These are phyloP conservation scores for Alternaria arbusti DNA, from an alignment of 2,329 filamentous ascomycete genomes.

Conservation along the genomic window DNA sequence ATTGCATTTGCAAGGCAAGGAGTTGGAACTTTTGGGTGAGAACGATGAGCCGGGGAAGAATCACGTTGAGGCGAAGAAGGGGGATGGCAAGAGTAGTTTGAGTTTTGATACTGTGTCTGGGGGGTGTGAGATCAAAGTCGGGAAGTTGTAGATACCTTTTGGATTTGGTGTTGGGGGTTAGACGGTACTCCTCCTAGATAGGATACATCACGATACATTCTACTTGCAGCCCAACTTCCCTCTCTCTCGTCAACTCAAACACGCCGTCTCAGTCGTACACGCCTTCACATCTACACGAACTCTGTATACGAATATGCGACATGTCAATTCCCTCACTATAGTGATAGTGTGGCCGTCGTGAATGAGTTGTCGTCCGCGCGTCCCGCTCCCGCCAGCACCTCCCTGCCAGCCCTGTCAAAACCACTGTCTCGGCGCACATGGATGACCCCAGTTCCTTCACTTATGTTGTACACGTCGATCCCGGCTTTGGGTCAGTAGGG, in stretches of 20 bases:
- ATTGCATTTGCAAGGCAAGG: conserved; percentile 48
- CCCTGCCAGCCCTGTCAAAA: background rate
- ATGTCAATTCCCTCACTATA: background rate
- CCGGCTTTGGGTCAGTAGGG: background rate
- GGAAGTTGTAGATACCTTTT: conserved; percentile 26
- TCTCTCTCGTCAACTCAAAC: background rate
- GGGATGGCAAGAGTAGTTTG: conserved; percentile 42
- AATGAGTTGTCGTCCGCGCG: background rate
- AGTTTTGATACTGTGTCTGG: conserved; percentile 44
- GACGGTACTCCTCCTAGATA: background rate
- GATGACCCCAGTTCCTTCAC: background rate
- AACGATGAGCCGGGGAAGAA: conserved; percentile 38
- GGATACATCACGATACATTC: background rate
- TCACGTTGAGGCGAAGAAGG: conserved; percentile 50
- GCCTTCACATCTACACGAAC: background rate
- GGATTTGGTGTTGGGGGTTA: background rate
- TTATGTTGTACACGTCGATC: background rate
- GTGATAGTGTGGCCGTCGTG: background rate
- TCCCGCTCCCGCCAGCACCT: background rate
- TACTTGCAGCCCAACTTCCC: background rate
- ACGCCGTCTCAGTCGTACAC: background rate
- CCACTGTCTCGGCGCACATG: background rate
- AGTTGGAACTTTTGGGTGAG: conserved; percentile 42
- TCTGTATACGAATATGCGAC: rapidly evolving
- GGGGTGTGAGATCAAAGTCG: conserved; percentile 41